phyloP scores from a whole-genome alignment of 495 filamentous ascomycete genomes.

The Hapsidospora chrysogenum region DNA sequence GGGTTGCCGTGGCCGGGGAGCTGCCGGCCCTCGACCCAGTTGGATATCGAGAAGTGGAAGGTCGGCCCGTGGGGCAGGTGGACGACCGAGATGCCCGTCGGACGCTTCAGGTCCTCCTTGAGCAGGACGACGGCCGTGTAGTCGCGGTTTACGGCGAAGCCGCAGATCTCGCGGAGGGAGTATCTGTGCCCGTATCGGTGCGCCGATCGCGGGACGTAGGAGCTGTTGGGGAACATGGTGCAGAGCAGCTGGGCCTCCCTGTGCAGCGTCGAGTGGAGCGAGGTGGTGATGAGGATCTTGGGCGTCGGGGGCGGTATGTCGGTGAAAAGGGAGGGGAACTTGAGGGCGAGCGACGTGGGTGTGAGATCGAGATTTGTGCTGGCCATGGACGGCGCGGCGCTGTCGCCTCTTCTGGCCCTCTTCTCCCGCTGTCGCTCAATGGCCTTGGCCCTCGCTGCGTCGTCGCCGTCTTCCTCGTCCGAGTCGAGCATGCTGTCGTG shows the following conservation, averaged over 20 bases:
- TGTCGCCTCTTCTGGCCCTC: slow-evolving; percentile 34
- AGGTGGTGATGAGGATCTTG: slow-evolving; percentile 83
- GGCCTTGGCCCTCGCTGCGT: slow-evolving; percentile 17
- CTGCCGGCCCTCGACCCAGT: slow-evolving; percentile 71
- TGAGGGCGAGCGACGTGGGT: slow-evolving; percentile 46
- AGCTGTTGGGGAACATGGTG: slow-evolving; percentile 65
- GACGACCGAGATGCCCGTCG: slow-evolving; percentile 59
- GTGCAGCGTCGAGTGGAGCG: slow-evolving; percentile 70
- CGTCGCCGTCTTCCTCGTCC: slow-evolving; percentile 29
- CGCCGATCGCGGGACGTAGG: slow-evolving; percentile 68
- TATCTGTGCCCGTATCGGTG: slow-evolving; percentile 74
- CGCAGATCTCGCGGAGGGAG: slow-evolving; percentile 73
- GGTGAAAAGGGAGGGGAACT: slow-evolving; percentile 72
- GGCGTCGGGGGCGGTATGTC: slow-evolving; percentile 40
- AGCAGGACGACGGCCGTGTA: slow-evolving; percentile 71
- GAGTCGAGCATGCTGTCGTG: slow-evolving; percentile 58
- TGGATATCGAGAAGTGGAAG: slow-evolving; percentile 52
- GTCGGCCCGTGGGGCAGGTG: slow-evolving; percentile 75
- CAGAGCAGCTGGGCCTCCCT: slow-evolving; percentile 62
- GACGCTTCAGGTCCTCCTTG: slow-evolving; percentile 69
- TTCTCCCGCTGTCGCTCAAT: slow-evolving; percentile 22
- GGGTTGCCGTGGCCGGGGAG: slow-evolving; percentile 78
- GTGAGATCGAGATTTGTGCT: slow-evolving; percentile 58
- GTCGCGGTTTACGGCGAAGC: slow-evolving; percentile 62
- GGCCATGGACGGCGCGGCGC: slow-evolving; percentile 41